These are phyloP conservation scores for Cryptosporidium bovis DNA, from an alignment of 169 alveolate genomes.

Conservation along the genomic window DNA sequence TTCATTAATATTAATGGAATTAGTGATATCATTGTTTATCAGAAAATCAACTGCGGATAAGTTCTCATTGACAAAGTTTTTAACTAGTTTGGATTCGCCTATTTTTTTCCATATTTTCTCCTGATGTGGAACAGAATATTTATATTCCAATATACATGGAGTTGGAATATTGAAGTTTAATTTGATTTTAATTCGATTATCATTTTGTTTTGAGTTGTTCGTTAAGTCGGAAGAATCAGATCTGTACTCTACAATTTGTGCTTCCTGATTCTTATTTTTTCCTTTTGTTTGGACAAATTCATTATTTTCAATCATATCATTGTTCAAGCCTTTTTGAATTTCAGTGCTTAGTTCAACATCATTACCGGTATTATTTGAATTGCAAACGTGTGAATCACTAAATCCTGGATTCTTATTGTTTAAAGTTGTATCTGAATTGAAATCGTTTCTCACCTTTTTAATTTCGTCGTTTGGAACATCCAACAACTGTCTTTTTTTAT, in stretches of 20 bases:
- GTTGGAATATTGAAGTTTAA: conserved; percentile 10
- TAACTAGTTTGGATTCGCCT: background rate
- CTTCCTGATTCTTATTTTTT: background rate
- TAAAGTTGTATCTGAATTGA: background rate
- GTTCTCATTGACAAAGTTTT: background rate
- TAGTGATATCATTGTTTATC: conserved; percentile 9
- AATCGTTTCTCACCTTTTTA: background rate
- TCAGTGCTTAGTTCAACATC: no score
- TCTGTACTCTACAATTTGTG: background rate
- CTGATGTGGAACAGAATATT: conserved; percentile 7
- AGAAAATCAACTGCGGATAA: background rate
- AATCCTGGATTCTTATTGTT: no score
- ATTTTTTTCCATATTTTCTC: conserved; percentile 13
- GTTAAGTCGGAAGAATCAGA: background rate
- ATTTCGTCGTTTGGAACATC: background rate
- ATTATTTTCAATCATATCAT: conserved; percentile 4
- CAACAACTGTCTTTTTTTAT: background rate
- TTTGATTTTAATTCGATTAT: background rate
- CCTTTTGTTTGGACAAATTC: background rate
- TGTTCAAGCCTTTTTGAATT: background rate
- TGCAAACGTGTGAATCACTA: no score
- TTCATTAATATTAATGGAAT: conserved; percentile 21
- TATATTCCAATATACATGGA: conserved; percentile 10
- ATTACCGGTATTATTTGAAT: no score
- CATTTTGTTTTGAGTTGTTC: background rate